Evolutionary conservation across 176 grass and related monocot species (phyloP).

Genomic region (Cenchrus fungigraminus): DNA sequence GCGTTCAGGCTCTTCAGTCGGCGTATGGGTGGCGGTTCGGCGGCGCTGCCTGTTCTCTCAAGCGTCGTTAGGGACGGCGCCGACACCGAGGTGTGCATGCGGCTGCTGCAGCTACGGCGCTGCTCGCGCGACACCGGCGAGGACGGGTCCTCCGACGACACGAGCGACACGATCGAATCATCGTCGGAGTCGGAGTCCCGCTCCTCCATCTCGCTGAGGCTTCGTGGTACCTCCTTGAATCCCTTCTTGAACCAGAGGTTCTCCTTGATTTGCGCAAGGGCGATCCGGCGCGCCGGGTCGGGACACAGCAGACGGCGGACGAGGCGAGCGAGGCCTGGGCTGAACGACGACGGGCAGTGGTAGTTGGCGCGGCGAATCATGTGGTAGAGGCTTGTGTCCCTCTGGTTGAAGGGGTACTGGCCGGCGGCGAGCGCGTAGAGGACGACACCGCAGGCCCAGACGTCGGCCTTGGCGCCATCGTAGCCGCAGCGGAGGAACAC

Average conservation of each 20-base stretch:
- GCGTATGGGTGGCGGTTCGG: conserved; percentile 9
- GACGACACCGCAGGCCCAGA: conserved; percentile 69
- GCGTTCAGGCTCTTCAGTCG: conserved; percentile 59
- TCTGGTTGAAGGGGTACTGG: conserved; percentile 41
- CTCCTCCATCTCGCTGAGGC: conserved; percentile 17
- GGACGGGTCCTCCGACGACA: conserved; percentile 13
- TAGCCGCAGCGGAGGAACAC: conserved; percentile 55
- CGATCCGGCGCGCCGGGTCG: conserved; percentile 43
- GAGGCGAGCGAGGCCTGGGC: conserved; percentile 27
- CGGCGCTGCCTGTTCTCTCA: background rate
- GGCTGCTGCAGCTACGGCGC: background rate
- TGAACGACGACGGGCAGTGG: conserved; percentile 60
- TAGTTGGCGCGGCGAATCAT: conserved; percentile 53
- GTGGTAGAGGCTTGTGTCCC: conserved; percentile 31
- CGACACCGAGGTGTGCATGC: conserved; percentile 36
- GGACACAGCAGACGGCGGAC: conserved; percentile 44
- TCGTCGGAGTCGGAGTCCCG: conserved; percentile 19
- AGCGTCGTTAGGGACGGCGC: conserved; percentile 38
- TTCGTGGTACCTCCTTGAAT: conserved; percentile 45
- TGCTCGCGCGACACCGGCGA: background rate
- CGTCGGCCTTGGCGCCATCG: conserved; percentile 52
- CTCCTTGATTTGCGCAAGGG: conserved; percentile 54
- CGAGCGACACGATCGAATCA: background rate
- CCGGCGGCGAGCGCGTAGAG: conserved; percentile 59
- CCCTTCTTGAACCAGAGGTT: conserved; percentile 62